These are phyloP conservation scores for Wallemia ichthyophaga DNA, from an alignment of 1,284 basidiomycete genomes.

Conservation along the genomic window DNA sequence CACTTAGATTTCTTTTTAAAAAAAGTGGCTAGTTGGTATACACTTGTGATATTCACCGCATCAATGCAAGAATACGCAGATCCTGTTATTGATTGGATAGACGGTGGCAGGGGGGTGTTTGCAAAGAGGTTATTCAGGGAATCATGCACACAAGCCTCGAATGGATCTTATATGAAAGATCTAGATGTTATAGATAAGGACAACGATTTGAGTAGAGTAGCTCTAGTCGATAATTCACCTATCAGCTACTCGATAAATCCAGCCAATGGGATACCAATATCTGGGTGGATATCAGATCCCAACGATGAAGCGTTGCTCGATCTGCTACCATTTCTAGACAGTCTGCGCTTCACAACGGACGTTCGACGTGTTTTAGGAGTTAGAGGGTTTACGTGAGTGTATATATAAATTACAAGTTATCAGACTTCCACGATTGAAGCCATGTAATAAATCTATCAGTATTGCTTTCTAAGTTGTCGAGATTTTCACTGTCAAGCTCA, in stretches of 20 bases:
- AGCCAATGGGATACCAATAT: constrained; percentile 94
- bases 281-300: constrained; percentile 95
- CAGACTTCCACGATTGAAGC: constrained; percentile 41
- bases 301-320: constrained; percentile 87
- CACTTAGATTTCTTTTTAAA: constrained; percentile 85
- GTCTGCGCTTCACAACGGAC: constrained; percentile 76
- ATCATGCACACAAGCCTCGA: constrained; percentile 65
- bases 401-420: not conserved
- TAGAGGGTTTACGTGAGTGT: constrained; percentile 12
- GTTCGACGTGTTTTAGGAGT: constrained; percentile 77
- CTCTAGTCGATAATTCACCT: constrained; percentile 87
- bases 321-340: constrained; percentile 77
- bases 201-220: constrained; percentile 60
- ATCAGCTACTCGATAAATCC: constrained; percentile 73
- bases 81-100: constrained; percentile 97
- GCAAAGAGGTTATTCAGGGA: constrained; percentile 69
- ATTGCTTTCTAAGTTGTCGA: constrained; percentile 59
- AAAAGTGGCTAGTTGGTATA: constrained; percentile 95
- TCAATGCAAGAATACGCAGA: constrained; percentile 98
- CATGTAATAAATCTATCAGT: constrained; percentile 55
- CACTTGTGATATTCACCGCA: constrained; percentile 90
- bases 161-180: constrained; percentile 86
- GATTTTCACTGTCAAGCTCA: constrained; percentile 47
- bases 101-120: constrained; percentile 72
- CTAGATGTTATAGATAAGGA: constrained; percentile 61